These are phyloP conservation scores for Lentithecium fluviatile DNA, from an alignment of 495 filamentous ascomycete species.

Conservation along the genomic window DNA sequence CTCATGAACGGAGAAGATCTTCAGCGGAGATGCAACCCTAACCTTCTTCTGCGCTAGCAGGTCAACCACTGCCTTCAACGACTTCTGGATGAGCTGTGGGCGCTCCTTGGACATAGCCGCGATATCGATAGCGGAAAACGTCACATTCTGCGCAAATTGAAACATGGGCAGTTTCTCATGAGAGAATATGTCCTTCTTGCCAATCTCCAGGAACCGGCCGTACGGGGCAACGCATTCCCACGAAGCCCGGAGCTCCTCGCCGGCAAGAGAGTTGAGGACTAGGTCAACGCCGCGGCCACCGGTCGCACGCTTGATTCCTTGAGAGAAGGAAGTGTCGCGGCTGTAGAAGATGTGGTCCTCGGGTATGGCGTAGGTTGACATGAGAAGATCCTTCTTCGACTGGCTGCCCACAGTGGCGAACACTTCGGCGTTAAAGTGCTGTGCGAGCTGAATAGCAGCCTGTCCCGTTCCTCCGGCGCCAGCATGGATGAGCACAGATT, in stretches of 20 bases:
- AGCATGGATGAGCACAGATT: slow-evolving; percentile 49
- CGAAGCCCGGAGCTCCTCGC: slow-evolving; percentile 44
- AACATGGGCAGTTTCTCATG: slow-evolving; percentile 37
- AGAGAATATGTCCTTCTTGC: slow-evolving; percentile 51
- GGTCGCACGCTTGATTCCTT: slow-evolving; percentile 51
- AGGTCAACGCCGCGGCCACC: slow-evolving; percentile 60
- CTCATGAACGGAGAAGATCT: slow-evolving; percentile 28
- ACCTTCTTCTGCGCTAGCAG: neutral
- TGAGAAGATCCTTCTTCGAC: slow-evolving; percentile 23
- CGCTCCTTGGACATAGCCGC: neutral
- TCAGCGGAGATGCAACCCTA: too few species aligned
- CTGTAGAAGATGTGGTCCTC: slow-evolving; percentile 26
- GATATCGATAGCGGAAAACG: slow-evolving; percentile 25
- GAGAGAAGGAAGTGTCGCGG: slow-evolving; percentile 39
- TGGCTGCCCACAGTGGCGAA: slow-evolving; percentile 35
- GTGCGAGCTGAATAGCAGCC: slow-evolving; percentile 43
- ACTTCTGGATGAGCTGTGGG: neutral
- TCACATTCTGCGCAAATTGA: slow-evolving; percentile 43
- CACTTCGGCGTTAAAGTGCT: slow-evolving; percentile 40
- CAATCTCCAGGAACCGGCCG: slow-evolving; percentile 61
- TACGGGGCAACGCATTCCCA: slow-evolving; percentile 56
- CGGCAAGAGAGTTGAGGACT: slow-evolving; percentile 57
- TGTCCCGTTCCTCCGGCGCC: slow-evolving; percentile 49
- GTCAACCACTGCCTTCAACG: neutral
- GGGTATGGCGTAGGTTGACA: slow-evolving; percentile 1